A percentile compares a stretch with the other conserved stretches of the same genome.
phyloP scores from a whole-genome alignment of 2,329 filamentous ascomycete species.

The Ophiosphaerella herpotricha region DNA sequence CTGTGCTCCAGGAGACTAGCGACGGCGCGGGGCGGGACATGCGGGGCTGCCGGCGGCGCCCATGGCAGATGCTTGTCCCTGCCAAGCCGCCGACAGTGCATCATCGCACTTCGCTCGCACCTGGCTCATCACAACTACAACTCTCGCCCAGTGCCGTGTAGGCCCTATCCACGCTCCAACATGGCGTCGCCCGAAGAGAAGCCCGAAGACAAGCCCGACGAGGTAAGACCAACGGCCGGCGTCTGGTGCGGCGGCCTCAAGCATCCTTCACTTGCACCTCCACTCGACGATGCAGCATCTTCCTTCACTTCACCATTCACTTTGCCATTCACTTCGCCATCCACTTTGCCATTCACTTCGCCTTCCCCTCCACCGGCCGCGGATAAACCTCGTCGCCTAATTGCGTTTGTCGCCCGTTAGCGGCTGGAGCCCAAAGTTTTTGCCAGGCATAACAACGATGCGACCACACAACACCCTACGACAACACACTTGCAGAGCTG shows the following conservation, averaged over 20 bases:
- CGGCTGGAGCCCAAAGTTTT: background rate
- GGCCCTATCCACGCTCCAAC: slow-evolving; percentile 34
- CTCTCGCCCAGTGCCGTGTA: slow-evolving; percentile 36
- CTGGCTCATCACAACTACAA: background rate
- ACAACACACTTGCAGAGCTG: background rate
- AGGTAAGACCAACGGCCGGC: slow-evolving; percentile 37
- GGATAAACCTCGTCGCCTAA: slow-evolving; percentile 13
- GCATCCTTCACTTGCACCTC: slow-evolving; percentile 11
- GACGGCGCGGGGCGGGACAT: background rate
- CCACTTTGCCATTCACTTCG: slow-evolving; percentile 7
- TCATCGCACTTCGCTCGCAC: no score
- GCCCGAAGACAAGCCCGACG: slow-evolving; percentile 37
- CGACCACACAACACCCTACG: background rate
- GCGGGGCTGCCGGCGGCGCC: no score
- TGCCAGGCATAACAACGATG: background rate
- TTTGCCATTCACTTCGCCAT: slow-evolving; percentile 5
- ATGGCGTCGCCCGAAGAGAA: slow-evolving; percentile 34
- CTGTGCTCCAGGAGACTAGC: background rate
- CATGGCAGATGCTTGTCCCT: no score
- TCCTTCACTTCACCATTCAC: slow-evolving; percentile 4
- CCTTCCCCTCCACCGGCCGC: slow-evolving; percentile 6
- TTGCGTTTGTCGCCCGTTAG: slow-evolving; percentile 18
- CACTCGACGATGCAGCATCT: slow-evolving; percentile 4
- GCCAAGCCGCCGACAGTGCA: background rate
- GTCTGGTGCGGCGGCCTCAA: slow-evolving; percentile 25